Base-by-base conservation (phyloP, 2,329 filamentous ascomycete species). In the Chrysoporthe austroafricana region DNA sequence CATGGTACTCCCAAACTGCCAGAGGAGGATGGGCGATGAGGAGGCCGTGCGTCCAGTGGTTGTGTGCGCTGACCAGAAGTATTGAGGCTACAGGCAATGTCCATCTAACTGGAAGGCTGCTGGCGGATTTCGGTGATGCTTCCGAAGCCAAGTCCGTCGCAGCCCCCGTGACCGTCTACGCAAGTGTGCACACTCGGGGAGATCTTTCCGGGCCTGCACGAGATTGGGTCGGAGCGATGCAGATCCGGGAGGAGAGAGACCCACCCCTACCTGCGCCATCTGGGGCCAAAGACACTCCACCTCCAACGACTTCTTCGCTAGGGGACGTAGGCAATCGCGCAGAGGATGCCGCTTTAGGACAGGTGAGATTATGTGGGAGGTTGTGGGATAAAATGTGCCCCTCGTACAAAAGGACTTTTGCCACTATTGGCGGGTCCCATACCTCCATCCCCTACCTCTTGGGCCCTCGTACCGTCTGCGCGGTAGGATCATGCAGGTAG, bases 141-240 rank as follows among this genome's bases (percentile, higher is more conserved):
- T 39, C 36, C 36, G 36, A 39, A 5, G 36, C 36, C 50, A 54
- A 54, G 14, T 54, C n/a, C 13, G 32, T 3, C 7, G 26, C 57
- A 21, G 26, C 18, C 5, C 13, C 11, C 21, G 58, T 57, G 46
- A 54, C 32, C 21, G 32, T 39, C 36, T 39, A 9, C 36, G 7
- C 2, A 9, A 9, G 5, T 54, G 13, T 11, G 16, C 21, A 26
- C 4, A 16, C 18, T 18, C 13, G 11, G 26, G 50, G 11, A 32
- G 14, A 52, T 52, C n/a, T 32, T 32, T 16, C 63, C 52, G 60
- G 57, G 57, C 62, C 42, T 63, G 48, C 66, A 69, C 66, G 39
- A 67, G 48, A 46, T 46, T 39, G 36, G 52, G 46, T 32, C 66
- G 66, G 66, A 68, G 63, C 46, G 16, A 9, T 34, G 34, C 56